These are phyloP conservation scores for Fusarium sulawesiense DNA, from an alignment of 2,329 filamentous ascomycete species.

Conservation along the genomic window DNA sequence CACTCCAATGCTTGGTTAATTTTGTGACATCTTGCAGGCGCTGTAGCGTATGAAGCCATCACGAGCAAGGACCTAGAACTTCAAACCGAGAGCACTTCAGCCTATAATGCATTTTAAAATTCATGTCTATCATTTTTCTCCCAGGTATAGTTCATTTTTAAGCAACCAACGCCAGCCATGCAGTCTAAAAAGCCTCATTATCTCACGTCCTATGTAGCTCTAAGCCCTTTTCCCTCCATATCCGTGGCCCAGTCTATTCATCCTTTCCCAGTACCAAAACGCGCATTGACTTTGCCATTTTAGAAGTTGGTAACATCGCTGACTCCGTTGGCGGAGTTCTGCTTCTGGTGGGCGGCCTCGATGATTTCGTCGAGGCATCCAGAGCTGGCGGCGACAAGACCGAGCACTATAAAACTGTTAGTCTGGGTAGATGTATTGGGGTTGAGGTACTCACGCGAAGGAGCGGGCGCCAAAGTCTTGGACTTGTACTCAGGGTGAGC, in stretches of 20 bases:
- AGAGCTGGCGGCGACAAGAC: constrained; percentile 62
- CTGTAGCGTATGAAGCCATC: neutral
- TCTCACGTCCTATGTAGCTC: constrained; percentile 32
- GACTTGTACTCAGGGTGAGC: constrained; percentile 82
- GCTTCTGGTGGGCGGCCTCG: constrained; percentile 29
- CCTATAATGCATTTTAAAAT: constrained; percentile 14
- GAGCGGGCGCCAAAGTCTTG: constrained; percentile 77
- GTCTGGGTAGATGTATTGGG: neutral
- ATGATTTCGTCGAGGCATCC: constrained; percentile 68
- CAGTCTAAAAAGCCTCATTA: constrained; percentile 34
- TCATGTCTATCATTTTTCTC: constrained; percentile 32
- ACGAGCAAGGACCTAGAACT: neutral
- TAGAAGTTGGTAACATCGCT: constrained; percentile 29
- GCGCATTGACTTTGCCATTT: neutral
- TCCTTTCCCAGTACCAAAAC: neutral
- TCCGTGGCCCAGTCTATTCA: constrained; percentile 8
- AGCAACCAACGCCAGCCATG: constrained; percentile 33
- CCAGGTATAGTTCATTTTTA: constrained; percentile 35
- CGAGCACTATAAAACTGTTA: constrained; percentile 63
- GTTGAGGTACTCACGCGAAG: constrained; percentile 54
- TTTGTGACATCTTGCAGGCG: neutral
- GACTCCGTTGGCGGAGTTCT: constrained; percentile 18
- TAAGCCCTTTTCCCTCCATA: constrained; percentile 11
- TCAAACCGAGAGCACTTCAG: constrained; percentile 35
- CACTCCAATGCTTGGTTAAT: accelerated